These are phyloP conservation scores for Didymella exigua DNA, from an alignment of 2,329 filamentous ascomycete species.

Conservation along the genomic window DNA sequence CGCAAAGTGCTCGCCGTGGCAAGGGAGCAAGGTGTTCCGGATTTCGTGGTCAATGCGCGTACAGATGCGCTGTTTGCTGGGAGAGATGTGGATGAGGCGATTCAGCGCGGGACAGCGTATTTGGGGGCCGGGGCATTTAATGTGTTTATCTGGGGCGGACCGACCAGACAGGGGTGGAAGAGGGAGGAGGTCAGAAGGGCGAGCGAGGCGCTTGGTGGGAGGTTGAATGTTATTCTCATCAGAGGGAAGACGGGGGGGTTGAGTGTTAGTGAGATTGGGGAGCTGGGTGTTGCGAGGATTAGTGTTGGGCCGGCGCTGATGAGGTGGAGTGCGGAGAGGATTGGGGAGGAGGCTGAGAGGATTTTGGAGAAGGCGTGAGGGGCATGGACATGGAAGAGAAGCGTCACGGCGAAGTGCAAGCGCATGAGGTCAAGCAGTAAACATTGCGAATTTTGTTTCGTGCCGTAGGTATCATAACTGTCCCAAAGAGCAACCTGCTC, in stretches of 20 bases:
- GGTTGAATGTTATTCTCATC: constrained; percentile 37
- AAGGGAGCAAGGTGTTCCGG: constrained; percentile 53
- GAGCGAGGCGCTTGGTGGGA: constrained; percentile 29
- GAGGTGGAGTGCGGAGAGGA: constrained; percentile 15
- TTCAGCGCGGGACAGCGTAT: constrained; percentile 62
- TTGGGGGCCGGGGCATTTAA: constrained; percentile 64
- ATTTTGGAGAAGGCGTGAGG: constrained; percentile 19
- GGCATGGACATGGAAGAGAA: not conserved
- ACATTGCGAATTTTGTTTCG: constrained; percentile 7
- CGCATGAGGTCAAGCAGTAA: not conserved
- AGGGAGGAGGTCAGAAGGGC: constrained; percentile 31
- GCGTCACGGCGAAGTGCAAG: not conserved
- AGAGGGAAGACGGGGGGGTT: constrained; percentile 26
- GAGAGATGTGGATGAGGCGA: constrained; percentile 54
- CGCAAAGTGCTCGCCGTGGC: constrained; percentile 52
- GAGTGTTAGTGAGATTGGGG: constrained; percentile 30
- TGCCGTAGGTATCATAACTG: constrained; percentile 8
- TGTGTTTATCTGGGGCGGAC: constrained; percentile 66
- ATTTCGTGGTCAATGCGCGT: constrained; percentile 58
- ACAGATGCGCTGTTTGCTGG: constrained; percentile 60
- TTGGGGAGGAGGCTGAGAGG: constrained; percentile 26
- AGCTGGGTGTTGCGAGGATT: constrained; percentile 42
- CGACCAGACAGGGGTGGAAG: constrained; percentile 43
- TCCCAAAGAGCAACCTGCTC: constrained; percentile 7
- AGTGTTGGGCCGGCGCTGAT: constrained; percentile 42